A percentile compares a stretch with the other conserved stretches of the same genome.
These are phyloP conservation scores for Claviceps sp. DNA, from an alignment of 2,329 filamentous ascomycete species.

Conservation along the genomic window DNA sequence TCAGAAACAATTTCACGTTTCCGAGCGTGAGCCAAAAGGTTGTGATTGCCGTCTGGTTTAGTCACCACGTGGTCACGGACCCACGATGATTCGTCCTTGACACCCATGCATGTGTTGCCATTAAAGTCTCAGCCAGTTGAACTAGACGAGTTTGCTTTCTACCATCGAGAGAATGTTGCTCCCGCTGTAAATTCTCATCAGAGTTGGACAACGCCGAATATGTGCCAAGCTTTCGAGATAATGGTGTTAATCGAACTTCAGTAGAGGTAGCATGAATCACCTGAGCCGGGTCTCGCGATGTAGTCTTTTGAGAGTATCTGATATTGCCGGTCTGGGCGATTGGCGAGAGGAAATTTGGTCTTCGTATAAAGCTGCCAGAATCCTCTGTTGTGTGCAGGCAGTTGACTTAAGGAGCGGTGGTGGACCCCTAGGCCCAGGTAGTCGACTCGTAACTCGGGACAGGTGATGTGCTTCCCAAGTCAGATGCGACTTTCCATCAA, in stretches of 20 bases:
- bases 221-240: conserved; percentile 25
- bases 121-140: conserved; percentile 42
- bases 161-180: conserved; percentile 11
- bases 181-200: conserved; percentile 20
- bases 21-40: conserved; percentile 28
- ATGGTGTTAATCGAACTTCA: conserved; percentile 32
- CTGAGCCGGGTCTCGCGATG: conserved; percentile 25
- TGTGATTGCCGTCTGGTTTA: neutral
- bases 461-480: conserved; percentile 21
- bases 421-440: conserved; percentile 21
- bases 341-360: conserved; percentile 36
- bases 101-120: conserved; percentile 39
- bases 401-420: conserved; percentile 45
- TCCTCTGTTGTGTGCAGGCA: conserved; percentile 67
- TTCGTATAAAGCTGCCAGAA: conserved; percentile 40
- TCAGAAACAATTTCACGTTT: conserved; percentile 23
- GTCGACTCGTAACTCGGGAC: conserved; percentile 29
- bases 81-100: conserved; percentile 41
- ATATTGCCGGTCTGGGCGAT: conserved; percentile 43
- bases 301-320: conserved; percentile 31
- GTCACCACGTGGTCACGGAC: conserved; percentile 6
- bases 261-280: conserved; percentile 27
- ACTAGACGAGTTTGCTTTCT: conserved; percentile 23
- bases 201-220: conserved; percentile 37
- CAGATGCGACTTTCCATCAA: conserved; percentile 48